phyloP scores from a whole-genome alignment of 1,284 basidiomycete genomes.

The Irpex lacteus region DNA sequence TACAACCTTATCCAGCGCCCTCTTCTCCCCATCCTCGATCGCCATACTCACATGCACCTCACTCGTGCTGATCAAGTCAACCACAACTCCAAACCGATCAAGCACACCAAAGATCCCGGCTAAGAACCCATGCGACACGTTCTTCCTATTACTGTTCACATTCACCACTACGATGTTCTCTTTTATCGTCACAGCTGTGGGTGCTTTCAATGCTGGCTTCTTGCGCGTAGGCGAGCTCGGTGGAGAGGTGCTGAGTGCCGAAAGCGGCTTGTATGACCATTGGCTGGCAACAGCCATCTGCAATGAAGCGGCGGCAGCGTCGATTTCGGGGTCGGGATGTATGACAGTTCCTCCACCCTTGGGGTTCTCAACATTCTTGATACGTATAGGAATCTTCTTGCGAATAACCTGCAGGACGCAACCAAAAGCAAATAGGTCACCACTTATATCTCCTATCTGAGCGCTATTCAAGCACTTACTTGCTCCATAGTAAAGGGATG shows the following conservation, averaged over 20 bases:
- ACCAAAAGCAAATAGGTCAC: not conserved
- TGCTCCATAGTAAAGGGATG: constrained; percentile 99
- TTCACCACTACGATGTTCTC: constrained; percentile 93
- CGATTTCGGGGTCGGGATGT: constrained; percentile 74
- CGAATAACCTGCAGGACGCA: constrained; percentile 71
- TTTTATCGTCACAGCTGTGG: constrained; percentile 98
- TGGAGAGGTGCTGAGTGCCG: constrained; percentile 30
- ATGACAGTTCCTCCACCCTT: constrained; percentile 90
- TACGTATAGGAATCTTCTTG: constrained; percentile 90
- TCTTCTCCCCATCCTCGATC: constrained; percentile 67
- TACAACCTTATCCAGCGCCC: constrained; percentile 70
- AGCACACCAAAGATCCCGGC: constrained; percentile 92
- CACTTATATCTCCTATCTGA: too few species aligned
- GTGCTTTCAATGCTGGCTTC: constrained; percentile 48
- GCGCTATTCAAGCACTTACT: constrained; percentile 37
- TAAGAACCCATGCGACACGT: constrained; percentile 95
- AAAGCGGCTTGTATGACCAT: constrained; percentile 19
- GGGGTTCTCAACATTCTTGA: constrained; percentile 98
- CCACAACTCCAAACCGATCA: constrained; percentile 91
- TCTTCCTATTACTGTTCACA: constrained; percentile 95
- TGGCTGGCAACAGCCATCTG: constrained; percentile 7
- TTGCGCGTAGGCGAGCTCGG: constrained; percentile 14
- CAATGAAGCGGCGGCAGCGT: constrained; percentile 25
- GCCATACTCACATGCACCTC: constrained; percentile 98
- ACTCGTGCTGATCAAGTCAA: constrained; percentile 95